Evolutionary conservation across 2,329 filamentous ascomycete species (phyloP).

Genomic region (Paecilomyces niveus): DNA sequence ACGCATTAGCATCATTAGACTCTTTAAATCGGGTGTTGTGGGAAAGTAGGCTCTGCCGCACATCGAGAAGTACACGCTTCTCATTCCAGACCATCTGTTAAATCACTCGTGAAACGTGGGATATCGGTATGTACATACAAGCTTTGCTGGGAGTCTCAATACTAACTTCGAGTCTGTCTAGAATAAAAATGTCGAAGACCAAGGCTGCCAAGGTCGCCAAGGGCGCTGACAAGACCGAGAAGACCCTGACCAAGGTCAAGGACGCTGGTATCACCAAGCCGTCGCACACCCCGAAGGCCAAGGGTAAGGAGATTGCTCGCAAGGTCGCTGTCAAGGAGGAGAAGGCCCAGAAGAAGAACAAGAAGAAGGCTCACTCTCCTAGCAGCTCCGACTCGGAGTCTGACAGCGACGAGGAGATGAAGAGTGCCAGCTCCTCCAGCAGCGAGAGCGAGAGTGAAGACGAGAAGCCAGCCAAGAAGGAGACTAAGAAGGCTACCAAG

Average conservation of each 20-base stretch:
- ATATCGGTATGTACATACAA: neutral
- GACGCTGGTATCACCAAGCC: conserved; percentile 39
- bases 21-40: conserved; percentile 28
- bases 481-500: conserved; percentile 19
- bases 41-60: conserved; percentile 31
- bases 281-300: conserved; percentile 35
- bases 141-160: neutral
- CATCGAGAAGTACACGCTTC: conserved; percentile 7
- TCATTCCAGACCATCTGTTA: neutral
- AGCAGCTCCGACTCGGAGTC: conserved; percentile 26
- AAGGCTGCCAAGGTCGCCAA: conserved; percentile 31
- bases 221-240: conserved; percentile 33
- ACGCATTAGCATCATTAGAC: conserved; percentile 2
- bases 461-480: conserved; percentile 30
- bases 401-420: conserved; percentile 32
- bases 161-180: neutral
- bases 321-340: conserved; percentile 33
- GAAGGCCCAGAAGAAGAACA: conserved; percentile 33
- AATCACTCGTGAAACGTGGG: neutral
- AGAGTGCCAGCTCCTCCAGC: conserved; percentile 21
- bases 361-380: conserved; percentile 38
- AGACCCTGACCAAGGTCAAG: conserved; percentile 43
- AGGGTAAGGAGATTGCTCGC: conserved; percentile 40
- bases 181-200: conserved; percentile 39
- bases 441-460: conserved; percentile 27